A percentile compares a stretch with the other conserved stretches of the same genome.
Conservation (phyloP, 2,329 filamentous ascomycete genomes). For the Colletotrichum sp. region DNA sequence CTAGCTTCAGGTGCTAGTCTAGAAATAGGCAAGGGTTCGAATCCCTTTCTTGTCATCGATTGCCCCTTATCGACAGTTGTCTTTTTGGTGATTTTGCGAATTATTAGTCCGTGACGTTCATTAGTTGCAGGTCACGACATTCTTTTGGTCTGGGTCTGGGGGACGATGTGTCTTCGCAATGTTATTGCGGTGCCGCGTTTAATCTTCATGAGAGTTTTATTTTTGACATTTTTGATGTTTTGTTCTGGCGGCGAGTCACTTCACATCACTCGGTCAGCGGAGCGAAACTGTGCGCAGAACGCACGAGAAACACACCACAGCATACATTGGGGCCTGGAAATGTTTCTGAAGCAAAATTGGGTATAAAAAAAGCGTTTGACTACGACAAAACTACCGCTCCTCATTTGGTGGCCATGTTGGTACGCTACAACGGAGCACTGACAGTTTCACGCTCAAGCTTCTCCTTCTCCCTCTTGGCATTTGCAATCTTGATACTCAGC, state of each 20-base stretch:
- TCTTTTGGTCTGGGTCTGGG: too few relatives aligned
- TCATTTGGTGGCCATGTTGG: not conserved
- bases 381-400: not conserved
- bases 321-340: accelerated
- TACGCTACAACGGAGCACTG: not conserved
- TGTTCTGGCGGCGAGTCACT: not conserved
- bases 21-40: not conserved
- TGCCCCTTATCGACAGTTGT: too few relatives aligned
- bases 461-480: conserved; percentile 15
- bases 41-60: not conserved
- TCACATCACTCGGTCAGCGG: accelerated
- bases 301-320: not conserved
- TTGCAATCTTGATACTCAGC: conserved; percentile 19
- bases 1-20: conserved; percentile 6
- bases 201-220: not conserved
- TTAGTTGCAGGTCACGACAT: too few relatives aligned
- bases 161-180: too few relatives aligned
- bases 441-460: conserved; percentile 1
- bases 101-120: too few relatives aligned
- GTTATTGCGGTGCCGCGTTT: too few relatives aligned
- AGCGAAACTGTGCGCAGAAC: not conserved
- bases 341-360: not conserved
- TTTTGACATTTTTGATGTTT: not conserved
- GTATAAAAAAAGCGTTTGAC: not conserved
- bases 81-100: too few relatives aligned